phyloP scores from a whole-genome alignment of 2,329 filamentous ascomycete genomes.

The Apiospora malaysiana region DNA sequence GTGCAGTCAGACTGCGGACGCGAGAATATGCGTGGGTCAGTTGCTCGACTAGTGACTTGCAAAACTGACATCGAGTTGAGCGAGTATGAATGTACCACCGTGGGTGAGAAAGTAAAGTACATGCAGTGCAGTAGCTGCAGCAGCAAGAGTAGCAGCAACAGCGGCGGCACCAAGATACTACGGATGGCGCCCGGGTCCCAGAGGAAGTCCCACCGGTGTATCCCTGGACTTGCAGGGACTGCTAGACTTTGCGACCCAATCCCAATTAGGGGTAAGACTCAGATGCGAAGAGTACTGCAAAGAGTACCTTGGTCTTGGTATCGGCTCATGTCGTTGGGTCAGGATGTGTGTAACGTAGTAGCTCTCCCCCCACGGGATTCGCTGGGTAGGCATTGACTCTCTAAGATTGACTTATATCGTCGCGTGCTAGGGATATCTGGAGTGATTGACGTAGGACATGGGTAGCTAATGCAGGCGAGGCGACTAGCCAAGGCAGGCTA shows the following conservation, averaged over 20 bases:
- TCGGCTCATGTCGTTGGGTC: constrained; percentile 9
- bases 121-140: background rate
- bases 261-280: no score
- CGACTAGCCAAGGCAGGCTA: constrained; percentile 15
- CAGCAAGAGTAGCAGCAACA: no score
- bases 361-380: background rate
- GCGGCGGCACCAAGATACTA: no score
- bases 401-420: constrained; percentile 9
- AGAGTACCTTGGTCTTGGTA: constrained; percentile 14
- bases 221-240: constrained; percentile 13
- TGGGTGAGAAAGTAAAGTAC: background rate
- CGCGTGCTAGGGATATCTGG: constrained; percentile 18
- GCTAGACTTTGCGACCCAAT: constrained; percentile 7
- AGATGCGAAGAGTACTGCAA: background rate
- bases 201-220: constrained; percentile 8
- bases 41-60: background rate
- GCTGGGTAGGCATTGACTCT: constrained; percentile 12
- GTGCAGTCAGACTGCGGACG: constrained; percentile 13
- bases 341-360: constrained; percentile 11
- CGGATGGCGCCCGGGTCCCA: constrained; percentile 1
- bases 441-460: constrained; percentile 15
- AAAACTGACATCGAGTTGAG: constrained; percentile 6
- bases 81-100: background rate
- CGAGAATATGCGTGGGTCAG: constrained; percentile 1
- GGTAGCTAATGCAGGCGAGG: constrained; percentile 11